These are phyloP conservation scores for Drechslerella stenobrocha DNA, from an alignment of 2,329 filamentous ascomycete species.

Conservation along the genomic window DNA sequence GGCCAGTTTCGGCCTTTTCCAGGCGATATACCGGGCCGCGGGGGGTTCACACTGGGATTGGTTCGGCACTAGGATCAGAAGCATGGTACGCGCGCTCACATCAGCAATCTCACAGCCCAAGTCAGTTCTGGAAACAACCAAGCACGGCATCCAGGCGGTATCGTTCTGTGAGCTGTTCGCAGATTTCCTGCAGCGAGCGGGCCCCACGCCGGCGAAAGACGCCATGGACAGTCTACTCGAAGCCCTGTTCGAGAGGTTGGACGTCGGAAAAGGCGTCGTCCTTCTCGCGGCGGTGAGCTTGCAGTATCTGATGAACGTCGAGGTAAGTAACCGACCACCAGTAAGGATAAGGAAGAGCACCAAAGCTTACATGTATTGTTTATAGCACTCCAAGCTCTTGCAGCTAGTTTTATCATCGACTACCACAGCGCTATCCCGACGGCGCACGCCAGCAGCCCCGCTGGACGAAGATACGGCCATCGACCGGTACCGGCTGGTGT, in stretches of 20 bases:
- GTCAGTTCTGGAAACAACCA: no score
- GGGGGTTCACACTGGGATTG: constrained; percentile 26
- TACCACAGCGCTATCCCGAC: constrained; percentile 8
- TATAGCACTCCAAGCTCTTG: constrained; percentile 51
- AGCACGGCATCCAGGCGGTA: neutral
- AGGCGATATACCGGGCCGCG: constrained; percentile 27
- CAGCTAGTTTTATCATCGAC: constrained; percentile 47
- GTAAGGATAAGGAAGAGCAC: neutral
- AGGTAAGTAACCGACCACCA: constrained; percentile 12
- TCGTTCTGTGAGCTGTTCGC: constrained; percentile 14
- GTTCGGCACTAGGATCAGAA: constrained; percentile 25
- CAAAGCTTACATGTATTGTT: constrained; percentile 37
- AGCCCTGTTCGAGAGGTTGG: constrained; percentile 22
- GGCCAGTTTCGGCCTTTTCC: constrained; percentile 28
- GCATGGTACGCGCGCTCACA: constrained; percentile 30
- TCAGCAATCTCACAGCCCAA: neutral
- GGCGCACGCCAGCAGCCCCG: neutral
- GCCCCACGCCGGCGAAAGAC: constrained; percentile 29
- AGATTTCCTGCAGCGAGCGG: constrained; percentile 20
- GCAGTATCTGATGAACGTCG: constrained; percentile 21
- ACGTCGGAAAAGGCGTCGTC: constrained; percentile 36
- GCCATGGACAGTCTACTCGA: constrained; percentile 39
- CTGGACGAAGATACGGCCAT: constrained; percentile 14
- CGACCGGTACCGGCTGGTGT: constrained; percentile 41
- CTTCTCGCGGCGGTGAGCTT: constrained; percentile 42